phyloP scores from a whole-genome alignment of 169 alveolate species.

The Plasmodium adleri region DNA sequence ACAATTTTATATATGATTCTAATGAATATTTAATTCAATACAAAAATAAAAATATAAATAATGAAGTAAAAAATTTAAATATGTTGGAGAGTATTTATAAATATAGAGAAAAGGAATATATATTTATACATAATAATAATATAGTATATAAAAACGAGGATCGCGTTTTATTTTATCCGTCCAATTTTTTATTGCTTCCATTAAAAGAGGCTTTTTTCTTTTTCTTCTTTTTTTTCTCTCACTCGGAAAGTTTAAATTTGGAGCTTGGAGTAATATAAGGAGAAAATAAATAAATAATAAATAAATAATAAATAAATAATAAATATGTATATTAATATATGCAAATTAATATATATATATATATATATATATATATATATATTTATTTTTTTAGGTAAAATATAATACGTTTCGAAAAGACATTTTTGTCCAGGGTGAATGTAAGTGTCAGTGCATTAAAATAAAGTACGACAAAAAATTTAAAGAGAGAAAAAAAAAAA shows the following conservation, averaged over 20 bases:
- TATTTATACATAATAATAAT: slow-evolving; percentile 55
- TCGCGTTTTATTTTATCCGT: slow-evolving; percentile 31
- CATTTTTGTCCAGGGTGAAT: slow-evolving; percentile 50
- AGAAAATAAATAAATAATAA: neutral
- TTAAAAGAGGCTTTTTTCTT: slow-evolving; percentile 44
- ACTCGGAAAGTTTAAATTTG: slow-evolving; percentile 18
- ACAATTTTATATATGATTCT: no score
- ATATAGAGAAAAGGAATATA: slow-evolving; percentile 15
- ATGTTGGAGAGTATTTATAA: slow-evolving; percentile 36
- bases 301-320: neutral
- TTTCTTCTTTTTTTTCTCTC: slow-evolving; percentile 58
- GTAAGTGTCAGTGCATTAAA: slow-evolving; percentile 39
- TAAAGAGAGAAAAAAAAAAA: neutral
- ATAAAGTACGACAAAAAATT: slow-evolving; percentile 25
- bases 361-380: neutral
- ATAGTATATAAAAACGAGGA: neutral
- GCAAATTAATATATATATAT: neutral
- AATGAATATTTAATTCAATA: slow-evolving; percentile 43
- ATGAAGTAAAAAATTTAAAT: neutral
- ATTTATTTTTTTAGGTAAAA: slow-evolving; percentile 28
- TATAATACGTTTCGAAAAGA: slow-evolving; percentile 19
- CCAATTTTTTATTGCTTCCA: slow-evolving; percentile 44
- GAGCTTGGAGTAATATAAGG: slow-evolving; percentile 23
- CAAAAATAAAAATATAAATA: neutral
- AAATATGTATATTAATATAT: neutral